Base-by-base conservation (phyloP, 345 rosid species). In the Euphorbia pulcherrima region DNA sequence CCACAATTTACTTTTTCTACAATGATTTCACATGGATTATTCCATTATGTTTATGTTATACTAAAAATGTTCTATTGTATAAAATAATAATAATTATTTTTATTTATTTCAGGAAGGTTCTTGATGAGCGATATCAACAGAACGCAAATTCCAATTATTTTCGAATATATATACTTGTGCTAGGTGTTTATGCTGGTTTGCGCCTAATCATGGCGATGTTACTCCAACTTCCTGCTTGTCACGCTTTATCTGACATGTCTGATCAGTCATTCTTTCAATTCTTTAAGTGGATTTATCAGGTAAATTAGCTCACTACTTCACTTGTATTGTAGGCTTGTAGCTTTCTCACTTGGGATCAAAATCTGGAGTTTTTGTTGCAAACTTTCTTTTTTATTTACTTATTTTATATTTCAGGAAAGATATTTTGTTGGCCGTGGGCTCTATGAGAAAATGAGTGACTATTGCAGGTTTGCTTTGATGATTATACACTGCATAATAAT, bases 211-310 rank as follows among this genome's bases (percentile, higher is more conserved):
- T 89, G 76, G 92, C 82, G 54, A 74, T 89, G 75, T 47, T 87
- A 73, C 85, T 86, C 48, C 88, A 94, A 75, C 77, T 85, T 74
- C 96, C 92, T 40, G 92, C 87, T 57, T 94, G 95, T 77, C 99
- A 91, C 81, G 40, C 83, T 33, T 75, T 94, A 63, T 94, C 99
- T 61, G 95, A 83, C 53, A 83, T 89, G 84, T 89, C 97, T 28
- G 89, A 94, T 81, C 99, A 94, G 64, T 78, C 95, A 26, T 94
- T 94, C 79, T 94, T 94, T 80, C 99, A 94, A 78, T 87, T 94
- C 79, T 94, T 94, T 65, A 94, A 94, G 82, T 94, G 99, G 99
- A 89, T 94, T 70, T 94, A 94, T 83, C 84, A 94, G 97, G 99
- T 89, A 83, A 71, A 37, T 60, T 53, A 64, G 58, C 69, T 28